Evolutionary conservation across 2,329 filamentous ascomycete genomes (phyloP), one percentile per base, ranked within the genome.

Genomic region (Aspergillus calidoustus): DNA sequence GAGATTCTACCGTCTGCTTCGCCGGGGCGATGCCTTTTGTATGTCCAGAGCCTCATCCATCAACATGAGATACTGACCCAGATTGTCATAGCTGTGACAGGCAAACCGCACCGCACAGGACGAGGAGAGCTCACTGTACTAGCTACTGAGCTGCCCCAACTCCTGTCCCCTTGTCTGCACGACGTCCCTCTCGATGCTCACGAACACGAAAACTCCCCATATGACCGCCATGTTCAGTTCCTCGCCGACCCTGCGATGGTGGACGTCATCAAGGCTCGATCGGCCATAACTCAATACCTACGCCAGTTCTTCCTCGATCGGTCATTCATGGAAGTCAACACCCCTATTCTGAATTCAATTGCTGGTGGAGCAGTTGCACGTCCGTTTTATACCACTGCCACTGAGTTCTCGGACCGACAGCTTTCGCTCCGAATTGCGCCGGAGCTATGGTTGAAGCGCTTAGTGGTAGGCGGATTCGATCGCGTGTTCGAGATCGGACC

Each of bases 401-500:
- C 90, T 0, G 92, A 93, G 72, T 89, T 96, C 63, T 82, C 87
- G 3, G 85, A 89, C 46, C 89, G 87, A 62, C 83, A 87, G 57
- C 81, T 99, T 41, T 87, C 91, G 23, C 83, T 99, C 38, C 86
- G 95, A 53, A 94, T 99, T 69, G 95, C 95, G 3, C 95, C 95
- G 0, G 95, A 99, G 78, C 81, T 99, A 41, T 98, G 93, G 89
- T 85, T 99, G 47, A 99, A 99, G 81, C 87, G 95, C 8, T 82
- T 99, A 50, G 87, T 98, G 1, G 86, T 98, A 19, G 94, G 93
- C 54, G 94, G 93, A 2, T 88, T 98, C 64, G 91, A 96, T 69
- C 88, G 84, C 64, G 88, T 99, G 28, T 99, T 96, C 72, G 95
- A 99, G 78, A 93, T 99, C 66, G 95, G 95, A 0, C 90, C 92